Base-by-base conservation (phyloP, 2,329 filamentous ascomycete genomes). In the Neopestalotiopsis rosae region DNA sequence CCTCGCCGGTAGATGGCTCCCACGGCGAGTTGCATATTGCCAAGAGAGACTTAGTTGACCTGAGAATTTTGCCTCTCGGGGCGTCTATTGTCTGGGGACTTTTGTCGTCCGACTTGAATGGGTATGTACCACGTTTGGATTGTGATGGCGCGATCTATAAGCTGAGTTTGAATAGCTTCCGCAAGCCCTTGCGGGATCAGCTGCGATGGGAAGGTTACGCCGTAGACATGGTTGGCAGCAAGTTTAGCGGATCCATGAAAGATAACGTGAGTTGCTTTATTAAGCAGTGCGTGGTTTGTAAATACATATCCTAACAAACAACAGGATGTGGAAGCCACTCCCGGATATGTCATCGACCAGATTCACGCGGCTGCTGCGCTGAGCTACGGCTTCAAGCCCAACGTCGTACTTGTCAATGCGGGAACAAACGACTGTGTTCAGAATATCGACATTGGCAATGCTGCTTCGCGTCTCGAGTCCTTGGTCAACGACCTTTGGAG, bases 101-200 rank as follows among this genome's bases (percentile, higher is more conserved):
- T 17, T 45, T 52, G 2, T 69, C 68, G 14, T 69, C 78, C 76
- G 42, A 80, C 93, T 1, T 87, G 87, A 5, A 87, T 82, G 17
- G 52, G 61, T 69, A 66, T 14, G 56, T 62, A 10, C 9, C 28
- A 14, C 30, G 30, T 2, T 12, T n/a, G 30, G 4, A 52, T 34
- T 10, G n/a, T 14, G n/a, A 45, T 63, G 34, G 10, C 4, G n/a
- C 24, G 24, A 28, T n/a, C 13, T 28, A 4, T 6, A 4, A 4
- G 32, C 57, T 59, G n/a, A 59, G 14, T 24, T 14, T 9, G 20
- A 24, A 65, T 14, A 65, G 62, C 20, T 75, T 71, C 42, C 75
- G 74, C 24, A 73, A 74, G 34, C 64, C 67, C 13, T 66, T 74
- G 12, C 66, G 72, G 30, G 72, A 77, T 20, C 66, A 71, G 2